Percentiles rank a stretch among this genome's conserved stretches.
These are phyloP conservation scores for Hibiscus trionum DNA, from an alignment of 345 rosid species.

Conservation along the genomic window DNA sequence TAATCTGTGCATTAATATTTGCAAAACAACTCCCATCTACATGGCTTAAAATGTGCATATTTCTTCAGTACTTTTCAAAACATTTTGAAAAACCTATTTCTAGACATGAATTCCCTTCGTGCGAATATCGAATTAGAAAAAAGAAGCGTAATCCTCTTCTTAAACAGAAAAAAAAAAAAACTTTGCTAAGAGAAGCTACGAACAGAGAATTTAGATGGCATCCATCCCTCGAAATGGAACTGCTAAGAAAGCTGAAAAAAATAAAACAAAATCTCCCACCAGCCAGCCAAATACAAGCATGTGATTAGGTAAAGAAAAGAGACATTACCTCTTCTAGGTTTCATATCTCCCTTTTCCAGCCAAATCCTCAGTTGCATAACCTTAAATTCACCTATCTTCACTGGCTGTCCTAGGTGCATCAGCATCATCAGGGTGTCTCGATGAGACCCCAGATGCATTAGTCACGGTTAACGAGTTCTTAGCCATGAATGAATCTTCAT, in stretches of 20 bases:
- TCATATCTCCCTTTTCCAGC: neutral
- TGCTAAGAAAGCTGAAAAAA: neutral
- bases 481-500: slow-evolving; percentile 14
- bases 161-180: neutral
- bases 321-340: neutral
- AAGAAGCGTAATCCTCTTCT: neutral
- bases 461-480: slow-evolving; percentile 13
- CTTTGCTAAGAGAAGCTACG: neutral
- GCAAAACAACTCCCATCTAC: neutral
- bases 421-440: neutral
- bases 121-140: neutral
- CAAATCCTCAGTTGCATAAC: neutral
- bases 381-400: neutral
- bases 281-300: neutral
- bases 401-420: neutral
- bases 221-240: neutral
- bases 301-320: neutral
- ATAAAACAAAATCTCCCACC: neutral
- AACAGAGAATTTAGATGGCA: neutral
- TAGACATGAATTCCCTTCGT: too few species aligned
- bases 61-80: neutral
- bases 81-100: too few species aligned
- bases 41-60: neutral
- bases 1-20: too few species aligned
- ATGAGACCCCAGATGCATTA: neutral